Conservation (phyloP, 306 rosid species). For the Citrullus amarus region DNA sequence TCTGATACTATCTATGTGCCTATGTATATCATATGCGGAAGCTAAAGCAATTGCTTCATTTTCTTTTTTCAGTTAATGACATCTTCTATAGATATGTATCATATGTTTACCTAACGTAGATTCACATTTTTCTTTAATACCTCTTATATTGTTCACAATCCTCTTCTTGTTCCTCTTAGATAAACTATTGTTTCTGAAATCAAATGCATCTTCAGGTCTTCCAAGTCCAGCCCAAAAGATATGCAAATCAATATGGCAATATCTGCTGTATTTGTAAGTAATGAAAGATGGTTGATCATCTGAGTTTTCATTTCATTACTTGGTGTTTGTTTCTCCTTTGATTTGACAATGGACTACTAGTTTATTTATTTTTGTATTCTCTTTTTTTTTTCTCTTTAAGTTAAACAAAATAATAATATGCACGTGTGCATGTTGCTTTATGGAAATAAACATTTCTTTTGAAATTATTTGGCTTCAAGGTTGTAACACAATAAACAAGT, state of each 20-base stretch:
- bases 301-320: not conserved
- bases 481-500: not conserved
- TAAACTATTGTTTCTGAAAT: conserved; percentile 9
- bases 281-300: conserved; percentile 13
- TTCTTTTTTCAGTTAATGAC: not conserved
- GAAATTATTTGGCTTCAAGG: not conserved
- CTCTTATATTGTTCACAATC: not conserved
- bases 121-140: not conserved
- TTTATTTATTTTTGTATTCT: not conserved
- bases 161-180: not conserved
- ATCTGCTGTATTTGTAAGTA: conserved; percentile 82
- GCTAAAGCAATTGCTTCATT: not conserved
- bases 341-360: not conserved
- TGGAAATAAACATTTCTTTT: not conserved
- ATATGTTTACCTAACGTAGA: not conserved
- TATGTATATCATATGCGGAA: not conserved
- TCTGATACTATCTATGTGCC: not conserved
- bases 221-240: conserved; percentile 70
- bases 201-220: conserved; percentile 51
- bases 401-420: not conserved
- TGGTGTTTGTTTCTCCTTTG: not conserved
- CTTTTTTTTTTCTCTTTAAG: not conserved
- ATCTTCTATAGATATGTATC: not conserved
- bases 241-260: conserved; percentile 75
- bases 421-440: not conserved